Base-by-base conservation (phyloP, 23 red algal genomes). In the Gracilaria gracilis region DNA sequence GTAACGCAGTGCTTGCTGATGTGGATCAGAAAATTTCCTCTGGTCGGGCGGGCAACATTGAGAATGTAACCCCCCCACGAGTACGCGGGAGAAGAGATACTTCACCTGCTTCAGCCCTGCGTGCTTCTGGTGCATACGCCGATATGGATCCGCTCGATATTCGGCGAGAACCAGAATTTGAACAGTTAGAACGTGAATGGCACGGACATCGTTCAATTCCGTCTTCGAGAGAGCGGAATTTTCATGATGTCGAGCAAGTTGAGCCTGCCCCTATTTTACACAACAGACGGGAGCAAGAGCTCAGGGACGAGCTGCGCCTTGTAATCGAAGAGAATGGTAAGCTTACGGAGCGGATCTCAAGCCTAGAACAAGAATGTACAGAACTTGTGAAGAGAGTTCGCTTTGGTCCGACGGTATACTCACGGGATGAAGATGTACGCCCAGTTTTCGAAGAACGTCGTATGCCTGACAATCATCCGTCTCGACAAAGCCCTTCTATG, bases 311-410 rank as follows among this genome's bases (percentile, higher is more conserved):
- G 16, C 32, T 85, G 59, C 59, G 57, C 59, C 65, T 85, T 21
- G 81, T 85, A 21, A 69, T 85, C 24, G 81, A 85, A 32, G 81
- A 85, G 61, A 85, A 85, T 15, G 55, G 65, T 51, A 65, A 69
- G 12, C 61, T 85, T 61, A 69, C 81, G 36, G 81, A 85, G 81
- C 59, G 81, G 24, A 71, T 85, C 20, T 69, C 81, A 61, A 67
- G 59, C 32, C 65, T 85, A 20, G 81, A 85, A 67, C 65, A 44
- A 17, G 81, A 85, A 34, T 85, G 81, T 29, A 50, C 65, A 51
- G 81, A 85, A 50, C 65, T 85, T 46, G 59, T 69, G 65, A 85
- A 69, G 65, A 85, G 58, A 69, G 59, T 85, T 34, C 59, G 81
- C 40, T 77, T 77, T 50, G 72, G 72, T 51, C 46, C 72, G n/a